Conservation (phyloP, 768 basidiomycete species). For the Pulveroboletus sp. region DNA sequence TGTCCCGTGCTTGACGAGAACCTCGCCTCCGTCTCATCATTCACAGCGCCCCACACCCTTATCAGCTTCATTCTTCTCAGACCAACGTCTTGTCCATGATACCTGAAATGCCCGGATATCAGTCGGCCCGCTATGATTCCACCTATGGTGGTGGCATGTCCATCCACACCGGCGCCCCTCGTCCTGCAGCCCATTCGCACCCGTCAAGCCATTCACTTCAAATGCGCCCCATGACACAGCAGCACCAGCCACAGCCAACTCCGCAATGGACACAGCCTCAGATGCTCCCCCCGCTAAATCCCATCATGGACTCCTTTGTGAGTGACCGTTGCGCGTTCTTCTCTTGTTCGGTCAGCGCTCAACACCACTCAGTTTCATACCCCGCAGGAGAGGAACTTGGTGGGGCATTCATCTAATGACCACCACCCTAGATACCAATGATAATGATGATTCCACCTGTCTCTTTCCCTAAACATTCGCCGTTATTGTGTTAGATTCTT, state of each 20-base stretch:
- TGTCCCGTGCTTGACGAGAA: constrained; percentile 18
- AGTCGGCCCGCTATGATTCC: constrained; percentile 49
- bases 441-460: constrained; percentile 31
- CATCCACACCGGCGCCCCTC: constrained; percentile 30
- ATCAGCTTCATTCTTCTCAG: constrained; percentile 38
- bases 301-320: constrained; percentile 64
- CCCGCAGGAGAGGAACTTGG: constrained; percentile 45
- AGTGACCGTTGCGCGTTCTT: constrained; percentile 25
- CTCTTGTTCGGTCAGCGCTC: constrained; percentile 7
- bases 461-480: constrained; percentile 32
- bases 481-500: constrained; percentile 44
- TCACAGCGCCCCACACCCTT: constrained; percentile 40
- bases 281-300: constrained; percentile 42
- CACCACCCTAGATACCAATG: constrained; percentile 50
- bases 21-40: constrained; percentile 11
- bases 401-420: constrained; percentile 45
- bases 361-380: constrained; percentile 22
- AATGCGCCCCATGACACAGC: constrained; percentile 49
- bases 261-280: constrained; percentile 52
- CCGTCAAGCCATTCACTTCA: constrained; percentile 32
- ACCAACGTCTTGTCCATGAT: constrained; percentile 51
- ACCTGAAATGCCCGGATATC: constrained; percentile 53
- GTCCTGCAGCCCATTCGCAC: constrained; percentile 35
- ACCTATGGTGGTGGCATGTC: constrained; percentile 36
- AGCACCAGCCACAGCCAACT: constrained; percentile 30